Evolutionary conservation across 2,329 filamentous ascomycete genomes (phyloP).

Genomic region (Cladosporium sp.): DNA sequence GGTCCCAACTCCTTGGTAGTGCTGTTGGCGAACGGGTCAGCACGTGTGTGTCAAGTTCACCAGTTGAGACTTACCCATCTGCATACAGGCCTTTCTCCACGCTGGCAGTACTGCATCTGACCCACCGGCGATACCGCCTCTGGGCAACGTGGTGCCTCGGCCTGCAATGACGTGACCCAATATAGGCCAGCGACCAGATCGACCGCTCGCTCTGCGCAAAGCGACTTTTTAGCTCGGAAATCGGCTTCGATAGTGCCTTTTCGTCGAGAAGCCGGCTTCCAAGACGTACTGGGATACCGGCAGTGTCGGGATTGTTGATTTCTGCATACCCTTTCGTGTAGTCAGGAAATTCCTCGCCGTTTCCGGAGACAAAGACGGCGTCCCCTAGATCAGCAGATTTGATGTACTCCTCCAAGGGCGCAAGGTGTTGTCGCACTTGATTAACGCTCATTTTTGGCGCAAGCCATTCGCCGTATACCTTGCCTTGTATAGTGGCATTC

Average conservation of each 20-base stretch:
- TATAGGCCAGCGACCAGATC: not conserved
- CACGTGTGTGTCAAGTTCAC: not conserved
- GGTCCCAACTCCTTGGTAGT: slow-evolving; percentile 23
- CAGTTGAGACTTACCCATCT: slow-evolving; percentile 16
- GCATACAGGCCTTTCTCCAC: slow-evolving; percentile 24
- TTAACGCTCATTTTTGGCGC: not conserved
- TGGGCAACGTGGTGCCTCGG: slow-evolving; percentile 4
- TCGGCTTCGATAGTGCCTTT: slow-evolving; percentile 5
- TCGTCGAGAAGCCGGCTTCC: slow-evolving; percentile 20
- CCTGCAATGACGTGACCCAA: slow-evolving; percentile 22
- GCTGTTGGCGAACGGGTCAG: slow-evolving; percentile 11
- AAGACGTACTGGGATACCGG: slow-evolving; percentile 16
- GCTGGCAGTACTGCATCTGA: slow-evolving; percentile 24
- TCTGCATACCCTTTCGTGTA: slow-evolving; percentile 10
- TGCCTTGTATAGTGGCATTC: not conserved
- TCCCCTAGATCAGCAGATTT: not conserved
- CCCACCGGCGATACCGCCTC: slow-evolving; percentile 20
- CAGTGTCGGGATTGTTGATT: slow-evolving; percentile 6
- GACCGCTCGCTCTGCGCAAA: not conserved
- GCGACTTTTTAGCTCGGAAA: not conserved
- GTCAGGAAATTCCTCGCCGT: not conserved
- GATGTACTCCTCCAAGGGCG: slow-evolving; percentile 11
- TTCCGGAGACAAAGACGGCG: not conserved
- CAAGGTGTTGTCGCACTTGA: not conserved
- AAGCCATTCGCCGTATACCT: slow-evolving; percentile 11